phyloP scores from a whole-genome alignment of 345 rosid genomes.

The Ceriops zippeliana region DNA sequence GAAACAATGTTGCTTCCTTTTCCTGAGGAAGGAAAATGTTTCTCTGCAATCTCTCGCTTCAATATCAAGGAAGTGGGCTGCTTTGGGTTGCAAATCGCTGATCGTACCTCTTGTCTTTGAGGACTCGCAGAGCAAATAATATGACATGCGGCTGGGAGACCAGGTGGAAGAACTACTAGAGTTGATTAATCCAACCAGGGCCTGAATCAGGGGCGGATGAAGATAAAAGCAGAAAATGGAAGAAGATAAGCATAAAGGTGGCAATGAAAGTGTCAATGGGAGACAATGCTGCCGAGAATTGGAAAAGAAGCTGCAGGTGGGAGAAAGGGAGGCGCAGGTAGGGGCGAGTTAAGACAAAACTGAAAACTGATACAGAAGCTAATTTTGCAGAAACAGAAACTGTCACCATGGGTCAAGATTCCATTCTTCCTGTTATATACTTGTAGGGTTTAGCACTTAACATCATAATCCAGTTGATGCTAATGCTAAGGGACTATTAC shows the following conservation, averaged over 20 bases:
- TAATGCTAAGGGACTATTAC: too few species aligned
- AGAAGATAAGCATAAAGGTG: not conserved
- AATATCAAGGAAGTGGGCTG: not conserved
- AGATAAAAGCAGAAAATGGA: constrained; percentile 2
- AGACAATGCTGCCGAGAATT: constrained; percentile 4
- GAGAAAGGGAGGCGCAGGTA: not conserved
- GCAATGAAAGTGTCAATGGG: not conserved
- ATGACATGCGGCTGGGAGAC: constrained; percentile 27
- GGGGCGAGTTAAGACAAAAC: not conserved
- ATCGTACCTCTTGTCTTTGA: not conserved
- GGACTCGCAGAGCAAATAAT: constrained; percentile 34
- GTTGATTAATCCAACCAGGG: constrained; percentile 13
- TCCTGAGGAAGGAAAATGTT: not conserved
- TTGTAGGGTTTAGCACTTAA: too few species aligned
- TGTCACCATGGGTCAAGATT: too few species aligned
- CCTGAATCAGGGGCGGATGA: constrained; percentile 2
- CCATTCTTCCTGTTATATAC: too few species aligned
- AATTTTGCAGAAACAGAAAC: not conserved
- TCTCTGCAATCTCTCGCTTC: too few species aligned
- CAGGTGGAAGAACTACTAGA: constrained; percentile 31
- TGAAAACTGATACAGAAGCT: not conserved
- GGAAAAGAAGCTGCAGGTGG: not conserved
- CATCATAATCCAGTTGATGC: too few species aligned
- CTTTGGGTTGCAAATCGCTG: not conserved
- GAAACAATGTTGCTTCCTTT: not conserved